Evolutionary conservation across 2,329 filamentous ascomycete species (phyloP).

Genomic region (Pleochaeta shiraiana): DNA sequence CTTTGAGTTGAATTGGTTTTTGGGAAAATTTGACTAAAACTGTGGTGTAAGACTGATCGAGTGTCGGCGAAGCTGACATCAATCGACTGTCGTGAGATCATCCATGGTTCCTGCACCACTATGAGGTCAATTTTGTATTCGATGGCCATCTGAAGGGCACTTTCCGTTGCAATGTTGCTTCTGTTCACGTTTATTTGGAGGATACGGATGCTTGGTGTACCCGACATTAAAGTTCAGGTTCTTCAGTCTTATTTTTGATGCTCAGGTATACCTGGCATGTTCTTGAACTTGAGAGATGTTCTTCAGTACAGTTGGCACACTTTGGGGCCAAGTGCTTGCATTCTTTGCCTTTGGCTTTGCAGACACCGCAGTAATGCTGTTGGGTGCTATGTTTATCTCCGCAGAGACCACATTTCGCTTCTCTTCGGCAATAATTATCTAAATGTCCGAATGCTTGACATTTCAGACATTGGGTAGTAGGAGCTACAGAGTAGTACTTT

Average conservation of each 20-base stretch:
- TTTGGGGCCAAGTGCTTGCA: neutral
- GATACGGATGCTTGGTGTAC: neutral
- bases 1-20: neutral
- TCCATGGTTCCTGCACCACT: neutral
- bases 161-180: neutral
- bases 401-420: neutral
- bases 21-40: neutral
- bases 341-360: neutral
- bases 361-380: neutral
- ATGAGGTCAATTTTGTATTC: neutral
- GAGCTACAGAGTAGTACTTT: conserved; percentile 2
- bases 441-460: conserved; percentile 3
- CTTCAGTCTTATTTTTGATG: neutral
- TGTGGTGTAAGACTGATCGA: neutral
- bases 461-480: neutral
- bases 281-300: neutral
- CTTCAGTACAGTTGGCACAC: neutral
- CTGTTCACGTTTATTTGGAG: neutral
- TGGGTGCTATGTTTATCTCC: neutral
- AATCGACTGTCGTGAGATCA: neutral
- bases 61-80: neutral
- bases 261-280: neutral
- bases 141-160: neutral
- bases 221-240: neutral
- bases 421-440: neutral